Base-by-base conservation (phyloP, 805 yeast genomes). In the Wickerhamiella vanderwaltii region DNA sequence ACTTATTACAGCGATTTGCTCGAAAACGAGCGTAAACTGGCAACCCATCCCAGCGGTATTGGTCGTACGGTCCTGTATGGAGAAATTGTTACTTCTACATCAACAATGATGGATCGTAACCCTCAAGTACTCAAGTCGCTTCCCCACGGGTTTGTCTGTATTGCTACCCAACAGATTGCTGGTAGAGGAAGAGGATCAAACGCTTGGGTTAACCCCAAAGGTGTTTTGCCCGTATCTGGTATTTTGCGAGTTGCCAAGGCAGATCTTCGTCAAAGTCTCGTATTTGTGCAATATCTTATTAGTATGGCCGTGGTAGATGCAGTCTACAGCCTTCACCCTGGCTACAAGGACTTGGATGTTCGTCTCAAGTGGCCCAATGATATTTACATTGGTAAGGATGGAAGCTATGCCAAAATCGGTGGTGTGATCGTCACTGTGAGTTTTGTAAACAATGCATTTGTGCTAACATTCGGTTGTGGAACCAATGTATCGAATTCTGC, bases 311-410 rank as follows among this genome's bases (percentile, higher is more conserved):
- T 80, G 39, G 78, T 87, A 7, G 84, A 81, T 55, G 83, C 94
- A 20, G 69, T 88, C 13, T 59, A 72, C 26, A 65, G 73, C 2
- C 75, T 85, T 52, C 75, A 75, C 2, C 60, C 62, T 0, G 85
- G 82, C 0, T 84, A 78, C 56, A 77, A 75, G 16, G 79, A 75
- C 35, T 60, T 91, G 50, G 96, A 95, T 0, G 67, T 88, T 12
- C 69, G 75, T 39, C 69, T 91, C 46, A 91, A 91, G 57, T 91
- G 99, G 99, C 99, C 99, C 1, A 91, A 91, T 57, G 99, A 91
- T 59, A 63, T 91, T 11, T 91, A 84, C 55, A 75, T 79, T 3
- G 57, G 75, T 51, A 75, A 73, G 43, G 35, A 38, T 17, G 51
- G 48, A 12, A 46, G 53, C 15, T 81, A 74, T 58, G 73, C 74